Conservation (phyloP, 352 stramenopile genomes). For the Globisporangium splendens region DNA sequence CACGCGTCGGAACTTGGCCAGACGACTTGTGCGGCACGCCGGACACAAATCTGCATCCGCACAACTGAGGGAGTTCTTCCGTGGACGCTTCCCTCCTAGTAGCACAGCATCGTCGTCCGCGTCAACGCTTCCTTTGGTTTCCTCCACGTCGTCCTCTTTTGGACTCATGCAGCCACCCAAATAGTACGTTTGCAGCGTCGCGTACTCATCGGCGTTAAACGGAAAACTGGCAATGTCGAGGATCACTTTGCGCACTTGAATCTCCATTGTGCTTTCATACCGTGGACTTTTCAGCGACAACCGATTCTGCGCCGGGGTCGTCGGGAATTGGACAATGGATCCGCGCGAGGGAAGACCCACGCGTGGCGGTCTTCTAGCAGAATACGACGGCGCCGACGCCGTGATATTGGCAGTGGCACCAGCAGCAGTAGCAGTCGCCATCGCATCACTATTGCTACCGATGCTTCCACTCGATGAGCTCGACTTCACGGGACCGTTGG, state of each 20-base stretch:
- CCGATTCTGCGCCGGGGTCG: conserved; percentile 31
- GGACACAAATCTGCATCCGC: conserved; percentile 25
- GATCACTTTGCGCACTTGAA: conserved; percentile 66
- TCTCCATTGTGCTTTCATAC: conserved; percentile 71
- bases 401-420: background rate
- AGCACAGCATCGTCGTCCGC: no score
- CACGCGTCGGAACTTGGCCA: conserved; percentile 51
- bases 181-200: conserved; percentile 59
- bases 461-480: conserved; percentile 45
- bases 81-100: no score
- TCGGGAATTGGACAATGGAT: conserved; percentile 31
- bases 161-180: conserved; percentile 43
- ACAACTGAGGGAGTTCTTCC: background rate
- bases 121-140: background rate
- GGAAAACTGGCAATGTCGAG: conserved; percentile 55
- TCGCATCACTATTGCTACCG: conserved; percentile 32
- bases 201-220: conserved; percentile 65
- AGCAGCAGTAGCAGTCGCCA: conserved; percentile 18
- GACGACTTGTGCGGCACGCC: conserved; percentile 40
- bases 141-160: conserved; percentile 13
- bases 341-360: conserved; percentile 44
- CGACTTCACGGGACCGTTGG: conserved; percentile 31
- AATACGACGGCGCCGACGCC: background rate
- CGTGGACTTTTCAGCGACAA: conserved; percentile 65
- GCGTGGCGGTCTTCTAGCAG: conserved; percentile 17